Evolutionary conservation across 768 basidiomycete genomes (phyloP), one percentile per base, ranked within the genome.

Genomic region (Paxillus involutus): DNA sequence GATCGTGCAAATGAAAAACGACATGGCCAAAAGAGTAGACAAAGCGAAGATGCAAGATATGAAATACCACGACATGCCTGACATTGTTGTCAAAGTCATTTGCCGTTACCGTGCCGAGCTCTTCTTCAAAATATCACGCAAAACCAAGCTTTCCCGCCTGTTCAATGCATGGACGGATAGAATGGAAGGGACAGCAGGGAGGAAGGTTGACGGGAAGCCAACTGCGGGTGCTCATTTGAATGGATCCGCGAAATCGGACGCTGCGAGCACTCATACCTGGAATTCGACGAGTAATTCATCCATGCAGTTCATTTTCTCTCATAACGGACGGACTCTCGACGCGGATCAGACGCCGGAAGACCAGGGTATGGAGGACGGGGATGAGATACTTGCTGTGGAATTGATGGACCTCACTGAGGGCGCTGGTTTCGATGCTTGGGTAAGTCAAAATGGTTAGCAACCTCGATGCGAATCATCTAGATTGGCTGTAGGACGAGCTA

Each of bases 51-150:
- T 85, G 30, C 89, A 89, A 62, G 90, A 91, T 62, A 76, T 80
- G 62, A 92, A 91, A 70, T 91, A 84, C 65, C 85, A 86, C 52
- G 90, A 92, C 70, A 84, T 83, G 78, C 89, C 89, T n/a, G 89
- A 94, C 66, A 90, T 94, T 55, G 86, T 93, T 48, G 84, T 94
- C 73, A 93, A 91, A 68, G 90, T 94, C 59, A 77, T 88, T 47
- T 94, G 91, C 71, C 86, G 88, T 61, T 93, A 93, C 67, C 88
- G 92, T 43, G 90, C 91, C 4, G 91, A 94, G 63, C 79, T 94
- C 40, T 92, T 90, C 76, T 94, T 94, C 82, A 94, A 92, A 71
- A 91, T 94, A 59, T 90, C 89, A 9, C 87, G 92, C 68, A 93
- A 93, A 73, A 91, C 89, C 26, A 93, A 91, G 67, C 77, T 94